phyloP scores from a whole-genome alignment of 2,329 filamentous ascomycete genomes.

The Thelonectria discophora region DNA sequence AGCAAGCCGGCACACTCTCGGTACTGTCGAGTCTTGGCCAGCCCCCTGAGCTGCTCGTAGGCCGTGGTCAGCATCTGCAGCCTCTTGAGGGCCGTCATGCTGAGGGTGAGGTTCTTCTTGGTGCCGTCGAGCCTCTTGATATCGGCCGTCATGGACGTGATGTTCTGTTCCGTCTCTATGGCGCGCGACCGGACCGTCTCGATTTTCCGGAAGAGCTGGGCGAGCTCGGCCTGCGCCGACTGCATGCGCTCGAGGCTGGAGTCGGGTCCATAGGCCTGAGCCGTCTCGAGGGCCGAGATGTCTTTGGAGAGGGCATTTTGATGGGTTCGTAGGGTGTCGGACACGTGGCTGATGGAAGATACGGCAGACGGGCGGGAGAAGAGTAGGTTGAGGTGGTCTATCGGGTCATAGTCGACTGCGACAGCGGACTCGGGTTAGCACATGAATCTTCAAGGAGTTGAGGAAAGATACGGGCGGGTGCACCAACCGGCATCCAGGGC shows the following conservation, averaged over 20 bases:
- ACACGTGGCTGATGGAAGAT: constrained; percentile 77
- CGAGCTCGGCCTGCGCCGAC: constrained; percentile 87
- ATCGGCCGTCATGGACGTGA: constrained; percentile 98
- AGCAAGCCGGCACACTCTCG: constrained; percentile 92
- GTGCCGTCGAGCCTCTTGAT: constrained; percentile 97
- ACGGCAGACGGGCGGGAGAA: constrained; percentile 91
- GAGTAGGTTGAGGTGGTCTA: constrained; percentile 90
- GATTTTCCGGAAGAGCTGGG: constrained; percentile 91
- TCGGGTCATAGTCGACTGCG: constrained; percentile 83
- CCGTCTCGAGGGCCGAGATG: constrained; percentile 76
- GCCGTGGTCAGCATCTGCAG: constrained; percentile 98
- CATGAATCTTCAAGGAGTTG: constrained; percentile 30
- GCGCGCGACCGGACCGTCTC: constrained; percentile 90
- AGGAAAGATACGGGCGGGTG: constrained; percentile 10
- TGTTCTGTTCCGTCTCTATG: constrained; percentile 91
- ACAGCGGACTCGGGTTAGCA: constrained; percentile 17
- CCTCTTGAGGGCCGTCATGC: constrained; percentile 96
- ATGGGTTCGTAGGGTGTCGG: constrained; percentile 75
- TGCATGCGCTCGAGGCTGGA: constrained; percentile 93
- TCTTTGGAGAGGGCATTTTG: constrained; percentile 84
- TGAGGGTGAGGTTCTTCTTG: constrained; percentile 94
- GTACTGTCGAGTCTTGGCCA: constrained; percentile 89
- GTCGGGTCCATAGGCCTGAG: constrained; percentile 84
- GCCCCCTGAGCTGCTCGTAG: constrained; percentile 91
- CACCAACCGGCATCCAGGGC: constrained; percentile 57